phyloP scores from a whole-genome alignment of 1,284 basidiomycete species.

The Moesziomyces globuligerus region DNA sequence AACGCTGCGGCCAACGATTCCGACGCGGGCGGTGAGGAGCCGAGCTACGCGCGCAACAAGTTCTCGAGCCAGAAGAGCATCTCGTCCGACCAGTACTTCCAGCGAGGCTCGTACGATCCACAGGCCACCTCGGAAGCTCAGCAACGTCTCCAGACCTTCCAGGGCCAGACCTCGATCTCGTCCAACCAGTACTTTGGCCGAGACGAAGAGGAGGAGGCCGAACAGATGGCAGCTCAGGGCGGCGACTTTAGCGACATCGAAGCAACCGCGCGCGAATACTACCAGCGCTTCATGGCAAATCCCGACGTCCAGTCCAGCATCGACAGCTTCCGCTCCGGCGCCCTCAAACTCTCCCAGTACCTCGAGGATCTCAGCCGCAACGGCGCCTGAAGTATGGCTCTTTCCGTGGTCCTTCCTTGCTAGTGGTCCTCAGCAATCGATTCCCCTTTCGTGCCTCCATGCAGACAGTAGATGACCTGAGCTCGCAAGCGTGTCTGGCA shows the following conservation, averaged over 20 bases:
- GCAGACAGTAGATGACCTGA: not conserved
- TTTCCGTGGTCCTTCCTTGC: conserved; percentile 1
- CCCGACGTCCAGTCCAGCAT: conserved; percentile 66
- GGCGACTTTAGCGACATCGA: conserved; percentile 64
- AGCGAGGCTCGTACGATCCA: conserved; percentile 87
- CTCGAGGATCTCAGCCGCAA: conserved; percentile 66
- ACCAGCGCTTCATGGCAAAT: conserved; percentile 65
- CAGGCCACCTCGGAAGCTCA: conserved; percentile 79
- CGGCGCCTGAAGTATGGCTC: conserved; percentile 41
- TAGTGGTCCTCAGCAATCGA: conserved; percentile 9
- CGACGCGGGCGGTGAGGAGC: conserved; percentile 68
- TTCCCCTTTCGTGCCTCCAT: not conserved
- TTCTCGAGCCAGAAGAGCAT: conserved; percentile 88
- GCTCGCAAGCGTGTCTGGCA: not conserved
- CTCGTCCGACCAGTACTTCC: conserved; percentile 98
- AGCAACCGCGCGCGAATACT: conserved; percentile 63
- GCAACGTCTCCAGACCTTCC: conserved; percentile 82
- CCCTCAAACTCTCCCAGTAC: conserved; percentile 65
- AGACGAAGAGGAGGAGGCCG: conserved; percentile 79
- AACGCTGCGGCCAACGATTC: conserved; percentile 22
- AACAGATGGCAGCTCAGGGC: conserved; percentile 26
- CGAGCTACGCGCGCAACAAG: conserved; percentile 85
- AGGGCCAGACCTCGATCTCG: conserved; percentile 91
- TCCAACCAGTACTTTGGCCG: conserved; percentile 80
- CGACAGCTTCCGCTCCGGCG: conserved; percentile 63